A percentile compares a stretch with the other conserved stretches of the same genome.
phyloP scores from a whole-genome alignment of 306 rosid species.

The Fragaria vesca region DNA sequence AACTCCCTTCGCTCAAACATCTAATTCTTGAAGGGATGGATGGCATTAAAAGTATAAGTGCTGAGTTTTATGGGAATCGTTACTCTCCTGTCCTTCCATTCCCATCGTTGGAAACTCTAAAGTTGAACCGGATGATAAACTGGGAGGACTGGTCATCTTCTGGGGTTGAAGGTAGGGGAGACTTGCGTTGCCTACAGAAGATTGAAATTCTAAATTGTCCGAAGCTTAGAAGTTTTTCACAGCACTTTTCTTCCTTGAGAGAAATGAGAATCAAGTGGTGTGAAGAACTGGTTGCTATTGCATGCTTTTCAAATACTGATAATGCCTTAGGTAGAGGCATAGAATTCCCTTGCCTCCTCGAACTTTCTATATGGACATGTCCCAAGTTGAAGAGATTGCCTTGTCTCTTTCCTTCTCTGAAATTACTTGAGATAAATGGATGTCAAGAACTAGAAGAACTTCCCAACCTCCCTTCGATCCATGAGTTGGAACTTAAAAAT shows the following conservation, averaged over 20 bases:
- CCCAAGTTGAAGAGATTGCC: constrained; percentile 32
- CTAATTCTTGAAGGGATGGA: constrained; percentile 32
- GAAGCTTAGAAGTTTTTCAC: constrained; percentile 27
- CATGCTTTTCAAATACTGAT: constrained; percentile 8
- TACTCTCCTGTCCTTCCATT: constrained; percentile 19
- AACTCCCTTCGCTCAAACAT: constrained; percentile 29
- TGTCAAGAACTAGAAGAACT: constrained; percentile 24
- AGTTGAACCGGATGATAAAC: constrained; percentile 29
- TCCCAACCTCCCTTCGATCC: constrained; percentile 30
- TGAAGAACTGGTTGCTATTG: constrained; percentile 26
- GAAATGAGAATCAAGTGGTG: constrained; percentile 29
- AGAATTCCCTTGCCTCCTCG: constrained; percentile 31
- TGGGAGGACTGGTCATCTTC: constrained; percentile 36
- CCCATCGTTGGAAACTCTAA: constrained; percentile 25
- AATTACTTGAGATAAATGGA: constrained; percentile 26
- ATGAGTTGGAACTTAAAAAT: constrained; percentile 25
- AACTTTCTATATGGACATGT: constrained; percentile 29
- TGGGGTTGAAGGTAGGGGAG: constrained; percentile 27
- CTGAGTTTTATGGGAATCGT: constrained; percentile 24
- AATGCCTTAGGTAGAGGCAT: neutral
- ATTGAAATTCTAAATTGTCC: constrained; percentile 33
- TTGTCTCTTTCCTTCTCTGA: constrained; percentile 24
- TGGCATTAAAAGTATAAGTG: constrained; percentile 12
- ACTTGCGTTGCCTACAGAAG: constrained; percentile 21
- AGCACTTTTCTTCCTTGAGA: constrained; percentile 23